Percentiles rank a stretch among this genome's conserved stretches.
phyloP scores from a whole-genome alignment of 2,329 filamentous ascomycete species.

The Epichloe festucae region DNA sequence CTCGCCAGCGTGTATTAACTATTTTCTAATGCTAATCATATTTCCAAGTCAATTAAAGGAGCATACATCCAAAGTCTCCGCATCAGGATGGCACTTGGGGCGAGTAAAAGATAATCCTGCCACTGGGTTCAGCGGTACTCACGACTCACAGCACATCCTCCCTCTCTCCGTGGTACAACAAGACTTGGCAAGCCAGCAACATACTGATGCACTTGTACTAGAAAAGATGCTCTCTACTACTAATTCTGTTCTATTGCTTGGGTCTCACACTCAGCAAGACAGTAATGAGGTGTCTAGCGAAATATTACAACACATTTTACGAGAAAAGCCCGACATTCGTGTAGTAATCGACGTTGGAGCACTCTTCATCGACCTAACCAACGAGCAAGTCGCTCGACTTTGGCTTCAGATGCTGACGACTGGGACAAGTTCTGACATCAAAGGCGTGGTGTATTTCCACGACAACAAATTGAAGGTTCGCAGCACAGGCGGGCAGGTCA shows the following conservation, averaged over 20 bases:
- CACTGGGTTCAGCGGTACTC: slow-evolving; percentile 62
- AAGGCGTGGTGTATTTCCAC: slow-evolving; percentile 41
- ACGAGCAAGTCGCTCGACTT: too few species aligned
- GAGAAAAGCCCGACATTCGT: background rate
- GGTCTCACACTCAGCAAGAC: too few species aligned
- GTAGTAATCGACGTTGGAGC: slow-evolving; percentile 55
- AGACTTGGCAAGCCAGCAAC: slow-evolving; percentile 31
- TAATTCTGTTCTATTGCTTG: too few species aligned
- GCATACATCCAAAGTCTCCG: slow-evolving; percentile 24
- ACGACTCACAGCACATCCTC: slow-evolving; percentile 47
- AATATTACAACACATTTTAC: too few species aligned
- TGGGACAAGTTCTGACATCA: background rate
- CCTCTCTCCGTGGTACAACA: slow-evolving; percentile 49
- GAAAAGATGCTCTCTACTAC: too few species aligned
- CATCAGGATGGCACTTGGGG: slow-evolving; percentile 41
- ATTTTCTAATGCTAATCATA: slow-evolving; percentile 42
- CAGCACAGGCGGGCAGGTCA: background rate
- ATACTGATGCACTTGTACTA: too few species aligned
- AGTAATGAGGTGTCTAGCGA: too few species aligned
- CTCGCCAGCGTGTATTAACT: slow-evolving; percentile 43
- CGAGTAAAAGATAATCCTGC: slow-evolving; percentile 20
- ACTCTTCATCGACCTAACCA: slow-evolving; percentile 38
- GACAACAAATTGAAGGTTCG: slow-evolving; percentile 18
- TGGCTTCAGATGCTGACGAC: too few species aligned
- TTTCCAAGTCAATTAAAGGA: slow-evolving; percentile 50